Evolutionary conservation across 75 land plant species (phyloP).

Genomic region (Selaginella tamariscina): DNA sequence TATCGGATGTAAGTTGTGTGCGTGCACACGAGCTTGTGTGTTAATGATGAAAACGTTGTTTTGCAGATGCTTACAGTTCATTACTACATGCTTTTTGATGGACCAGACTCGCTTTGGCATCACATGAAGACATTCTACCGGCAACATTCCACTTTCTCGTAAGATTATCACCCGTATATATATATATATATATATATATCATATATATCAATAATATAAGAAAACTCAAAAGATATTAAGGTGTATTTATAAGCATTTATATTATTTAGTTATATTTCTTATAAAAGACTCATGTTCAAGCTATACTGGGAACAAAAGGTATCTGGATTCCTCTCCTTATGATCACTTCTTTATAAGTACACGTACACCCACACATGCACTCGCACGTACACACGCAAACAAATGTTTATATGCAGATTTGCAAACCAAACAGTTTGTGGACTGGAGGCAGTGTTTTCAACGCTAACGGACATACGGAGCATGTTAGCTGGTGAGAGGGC

Average conservation of each 20-base stretch:
- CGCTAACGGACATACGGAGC: conserved; percentile 41
- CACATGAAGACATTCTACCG: conserved; percentile 54
- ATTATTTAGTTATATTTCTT: too few species aligned
- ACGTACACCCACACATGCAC: too few species aligned
- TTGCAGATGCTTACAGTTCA: conserved; percentile 92
- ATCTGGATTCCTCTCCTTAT: too few species aligned
- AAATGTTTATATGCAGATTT: conserved; percentile 43
- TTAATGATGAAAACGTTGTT: background rate
- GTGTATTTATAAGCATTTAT: too few species aligned
- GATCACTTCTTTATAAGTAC: too few species aligned
- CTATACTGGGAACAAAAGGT: too few species aligned
- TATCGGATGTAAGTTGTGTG: conserved; percentile 67
- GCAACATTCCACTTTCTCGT: conserved; percentile 68
- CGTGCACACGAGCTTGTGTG: background rate
- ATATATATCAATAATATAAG: too few species aligned
- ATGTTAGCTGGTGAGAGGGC: conserved; percentile 70
- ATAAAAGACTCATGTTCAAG: too few species aligned
- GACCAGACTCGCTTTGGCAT: conserved; percentile 66
- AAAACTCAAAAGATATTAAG: too few species aligned
- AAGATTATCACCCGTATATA: too few species aligned
- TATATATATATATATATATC: too few species aligned
- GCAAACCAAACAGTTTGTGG: conserved; percentile 52
- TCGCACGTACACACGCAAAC: too few species aligned
- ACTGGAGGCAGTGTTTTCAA: conserved; percentile 45
- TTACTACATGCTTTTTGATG: conserved; percentile 94